Evolutionary conservation across 768 basidiomycete genomes (phyloP), one percentile per base, ranked within the genome.

Genomic region (Hortiboletus flavorubellus): DNA sequence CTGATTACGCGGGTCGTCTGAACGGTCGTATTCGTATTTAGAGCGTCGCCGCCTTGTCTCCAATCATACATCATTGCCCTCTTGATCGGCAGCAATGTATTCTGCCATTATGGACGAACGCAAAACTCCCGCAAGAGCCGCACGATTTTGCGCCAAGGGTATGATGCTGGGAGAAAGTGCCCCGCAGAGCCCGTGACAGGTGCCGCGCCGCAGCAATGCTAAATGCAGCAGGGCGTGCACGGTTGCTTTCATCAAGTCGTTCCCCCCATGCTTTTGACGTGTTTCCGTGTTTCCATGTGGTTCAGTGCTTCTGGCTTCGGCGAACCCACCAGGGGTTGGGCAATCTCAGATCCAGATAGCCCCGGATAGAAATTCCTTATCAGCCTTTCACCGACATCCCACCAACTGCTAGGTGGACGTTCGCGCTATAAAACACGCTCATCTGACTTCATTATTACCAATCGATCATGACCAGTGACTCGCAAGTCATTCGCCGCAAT

Each of bases 221-320:
- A 54, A 59, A 67, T 61, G 40, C 55, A 57, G 38, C 21, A 44
- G 44, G 59, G 60, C 42, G 42, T 56, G 44, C 53, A 53, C 44
- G 43, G 43, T 49, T 54, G 18, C 54, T 41, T 26, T 49, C 51
- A 60, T 68, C 52, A 44, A 54, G 53, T 49, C 31, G 26, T 57
- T 12, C 31, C 49, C 70, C 58, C 65, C 63, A 57, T 68, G 67
- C 62, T 59, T 59, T 64, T 56, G 60, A 59, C 68, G 56, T 67
- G 65, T 54, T 62, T 64, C 58, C 34, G 46, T 44, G 44, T 44
- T 59, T 67, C 56, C 49, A 56, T 54, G 56, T 50, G 30, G 53
- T 53, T 39, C 45, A 55, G 47, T 46, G 43, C 59, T 58, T 56
- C 54, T 50, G 49, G 44, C 56, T 51, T 62, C 55, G 56, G 62